Conservation (phyloP, 2,329 filamentous ascomycete species). For the Pseudocercospora crystallina region DNA sequence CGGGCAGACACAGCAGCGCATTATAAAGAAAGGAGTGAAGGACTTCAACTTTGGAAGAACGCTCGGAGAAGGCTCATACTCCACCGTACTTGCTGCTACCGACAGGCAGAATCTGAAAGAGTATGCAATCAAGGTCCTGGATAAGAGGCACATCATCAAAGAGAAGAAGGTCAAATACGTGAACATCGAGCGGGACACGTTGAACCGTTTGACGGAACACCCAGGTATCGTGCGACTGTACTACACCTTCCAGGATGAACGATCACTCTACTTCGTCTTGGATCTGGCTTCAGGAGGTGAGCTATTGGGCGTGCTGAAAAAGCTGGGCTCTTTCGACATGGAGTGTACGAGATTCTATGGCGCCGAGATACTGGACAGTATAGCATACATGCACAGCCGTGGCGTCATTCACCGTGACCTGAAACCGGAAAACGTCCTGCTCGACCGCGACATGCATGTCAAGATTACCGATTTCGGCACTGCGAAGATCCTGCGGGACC, state of each 20-base stretch:
- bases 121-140: conserved; percentile 96
- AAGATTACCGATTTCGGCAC: conserved; percentile 99
- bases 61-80: conserved; percentile 95
- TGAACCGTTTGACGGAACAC: conserved; percentile 94
- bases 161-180: conserved; percentile 99
- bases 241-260: conserved; percentile 97
- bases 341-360: conserved; percentile 94
- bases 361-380: conserved; percentile 91
- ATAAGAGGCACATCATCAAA: conserved; percentile 99
- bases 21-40: conserved; percentile 94
- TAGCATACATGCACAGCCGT: conserved; percentile 96
- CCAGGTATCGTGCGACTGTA: conserved; percentile 95
- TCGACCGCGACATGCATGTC: conserved; percentile 94
- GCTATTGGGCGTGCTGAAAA: conserved; percentile 87
- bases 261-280: conserved; percentile 93
- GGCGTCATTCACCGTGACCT: conserved; percentile 95
- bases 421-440: conserved; percentile 93
- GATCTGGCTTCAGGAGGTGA: conserved; percentile 92
- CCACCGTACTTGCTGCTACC: conserved; percentile 87
- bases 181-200: conserved; percentile 97
- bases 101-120: conserved; percentile 93
- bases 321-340: conserved; percentile 89
- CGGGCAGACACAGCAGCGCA: conserved; percentile 75
- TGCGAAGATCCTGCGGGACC: conserved; percentile 76
- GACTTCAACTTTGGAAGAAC: conserved; percentile 93